Evolutionary conservation across 371 early-diverging fungal genomes (phyloP).

Genomic region (Rhizopus sp.): DNA sequence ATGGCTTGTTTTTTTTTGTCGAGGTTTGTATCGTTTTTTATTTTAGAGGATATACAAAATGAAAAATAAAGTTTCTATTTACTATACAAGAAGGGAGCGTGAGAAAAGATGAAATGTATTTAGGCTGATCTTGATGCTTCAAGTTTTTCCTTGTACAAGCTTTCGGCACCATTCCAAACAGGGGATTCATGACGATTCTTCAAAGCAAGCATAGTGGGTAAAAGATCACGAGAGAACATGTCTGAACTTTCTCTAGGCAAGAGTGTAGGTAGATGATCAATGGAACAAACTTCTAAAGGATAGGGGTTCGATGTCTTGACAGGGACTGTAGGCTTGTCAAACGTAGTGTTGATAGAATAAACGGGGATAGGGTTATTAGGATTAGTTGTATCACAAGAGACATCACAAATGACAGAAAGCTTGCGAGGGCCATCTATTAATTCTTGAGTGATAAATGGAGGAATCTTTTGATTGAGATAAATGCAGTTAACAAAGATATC

Average conservation of each 20-base stretch:
- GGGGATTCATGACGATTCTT: conserved; percentile 59
- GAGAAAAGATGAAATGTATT: not conserved
- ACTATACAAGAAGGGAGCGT: too few relatives aligned
- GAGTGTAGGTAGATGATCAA: conserved; percentile 95
- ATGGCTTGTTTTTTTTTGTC: too few relatives aligned
- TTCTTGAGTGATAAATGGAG: conserved; percentile 89
- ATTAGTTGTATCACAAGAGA: conserved; percentile 96
- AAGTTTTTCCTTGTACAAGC: conserved; percentile 80
- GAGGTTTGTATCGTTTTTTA: too few relatives aligned
- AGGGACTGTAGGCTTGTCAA: conserved; percentile 85
- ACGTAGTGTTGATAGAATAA: conserved; percentile 88
- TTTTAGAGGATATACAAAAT: too few relatives aligned
- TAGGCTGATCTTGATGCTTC: conserved; percentile 34
- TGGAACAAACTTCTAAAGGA: conserved; percentile 89
- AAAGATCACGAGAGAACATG: conserved; percentile 81
- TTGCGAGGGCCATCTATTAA: conserved; percentile 72
- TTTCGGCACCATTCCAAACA: conserved; percentile 89
- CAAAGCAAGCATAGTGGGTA: conserved; percentile 81
- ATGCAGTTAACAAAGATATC: conserved; percentile 98
- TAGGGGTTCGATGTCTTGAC: conserved; percentile 62
- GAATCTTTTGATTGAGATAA: conserved; percentile 89
- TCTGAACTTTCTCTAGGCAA: conserved; percentile 92
- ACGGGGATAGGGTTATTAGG: conserved; percentile 97
- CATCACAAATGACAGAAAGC: conserved; percentile 89
- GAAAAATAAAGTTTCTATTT: too few relatives aligned